Base-by-base conservation (phyloP, 768 basidiomycete species). In the Lactarius akahatsu region DNA sequence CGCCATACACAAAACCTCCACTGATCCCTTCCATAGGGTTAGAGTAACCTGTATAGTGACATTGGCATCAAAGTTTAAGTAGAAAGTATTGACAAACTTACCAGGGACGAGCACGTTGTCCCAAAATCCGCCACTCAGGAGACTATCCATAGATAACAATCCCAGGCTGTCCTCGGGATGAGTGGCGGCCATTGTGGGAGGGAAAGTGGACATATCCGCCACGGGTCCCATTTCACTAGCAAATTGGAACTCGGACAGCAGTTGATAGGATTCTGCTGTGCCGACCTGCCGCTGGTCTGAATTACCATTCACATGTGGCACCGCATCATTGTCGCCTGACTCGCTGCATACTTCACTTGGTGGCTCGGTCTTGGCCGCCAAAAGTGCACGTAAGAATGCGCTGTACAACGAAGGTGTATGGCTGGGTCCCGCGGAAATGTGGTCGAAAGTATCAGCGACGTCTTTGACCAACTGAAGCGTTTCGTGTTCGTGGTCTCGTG, bases 381-480 rank as follows among this genome's bases (percentile, higher is more conserved):
- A 84, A 50, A 96, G 84, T 2, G 90, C 89, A 2, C 87, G 88
- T 28, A 95, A 80, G 80, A 95, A 94, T 23, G 83, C 81, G 73
- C 88, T 87, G 80, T 98, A 98, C 45, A 98, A 81, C 6, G 92
- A 90, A 0, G 96, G 95, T 0, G 96, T 95, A 74, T 99, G 96
- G 5, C 84, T 79, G 1, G 88, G 80, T 73, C 91, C 90, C 32
- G 87, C 88, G 23, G 96, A 88, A 47, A 90, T 84, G 15, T 79
- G 82, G 68, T 94, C 92, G 30, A 98, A 83, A 0, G 87, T 81
- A 65, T 91, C 85, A 1, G 92, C 94, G 40, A 94, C 88, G 67
- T 94, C 92, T 61, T 85, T 88, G 52, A 91, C 90, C 52, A 92
- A 81, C 18, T 79, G 74, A 38, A 93, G 78, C 11, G 87, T 90